These are phyloP conservation scores for Boletus speciosus DNA, from an alignment of 768 basidiomycete species.

Conservation along the genomic window DNA sequence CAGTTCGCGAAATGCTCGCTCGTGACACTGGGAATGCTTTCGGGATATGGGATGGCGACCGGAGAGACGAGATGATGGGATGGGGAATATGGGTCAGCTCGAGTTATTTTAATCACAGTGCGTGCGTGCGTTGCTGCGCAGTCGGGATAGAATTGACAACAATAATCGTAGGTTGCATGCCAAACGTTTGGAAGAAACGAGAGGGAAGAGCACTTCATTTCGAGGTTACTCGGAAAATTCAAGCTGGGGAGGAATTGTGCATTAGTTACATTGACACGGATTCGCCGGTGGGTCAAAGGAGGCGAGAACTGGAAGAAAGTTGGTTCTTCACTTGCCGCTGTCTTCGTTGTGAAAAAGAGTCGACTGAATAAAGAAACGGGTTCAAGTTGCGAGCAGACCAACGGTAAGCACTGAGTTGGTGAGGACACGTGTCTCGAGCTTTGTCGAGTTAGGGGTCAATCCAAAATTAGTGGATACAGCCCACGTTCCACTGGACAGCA, in stretches of 20 bases:
- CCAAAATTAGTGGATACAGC: conserved; percentile 4
- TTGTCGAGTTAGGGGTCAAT: neutral
- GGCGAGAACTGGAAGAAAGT: conserved; percentile 39
- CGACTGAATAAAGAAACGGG: neutral
- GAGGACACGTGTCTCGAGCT: neutral
- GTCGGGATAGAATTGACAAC: neutral
- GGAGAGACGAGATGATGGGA: conserved; percentile 55
- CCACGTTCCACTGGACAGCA: conserved; percentile 17
- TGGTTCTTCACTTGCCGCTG: conserved; percentile 61
- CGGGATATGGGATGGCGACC: conserved; percentile 59
- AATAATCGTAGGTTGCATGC: conserved; percentile 43
- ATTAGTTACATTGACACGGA: conserved; percentile 51
- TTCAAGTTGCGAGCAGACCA: neutral
- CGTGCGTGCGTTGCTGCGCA: conserved; percentile 12
- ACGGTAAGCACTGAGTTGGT: no score
- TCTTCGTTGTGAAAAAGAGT: conserved; percentile 38
- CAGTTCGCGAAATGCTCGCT: conserved; percentile 51
- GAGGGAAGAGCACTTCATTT: conserved; percentile 46
- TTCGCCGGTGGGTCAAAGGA: conserved; percentile 34
- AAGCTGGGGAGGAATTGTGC: conserved; percentile 52
- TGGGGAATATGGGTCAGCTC: conserved; percentile 60
- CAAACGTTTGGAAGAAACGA: conserved; percentile 48
- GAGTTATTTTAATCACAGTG: conserved; percentile 70
- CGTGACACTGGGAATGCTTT: conserved; percentile 67
- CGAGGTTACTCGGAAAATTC: conserved; percentile 41